A percentile compares a stretch with the other conserved stretches of the same genome.
Conservation (phyloP, 108 stramenopile genomes). For the Fragilaria radians region DNA sequence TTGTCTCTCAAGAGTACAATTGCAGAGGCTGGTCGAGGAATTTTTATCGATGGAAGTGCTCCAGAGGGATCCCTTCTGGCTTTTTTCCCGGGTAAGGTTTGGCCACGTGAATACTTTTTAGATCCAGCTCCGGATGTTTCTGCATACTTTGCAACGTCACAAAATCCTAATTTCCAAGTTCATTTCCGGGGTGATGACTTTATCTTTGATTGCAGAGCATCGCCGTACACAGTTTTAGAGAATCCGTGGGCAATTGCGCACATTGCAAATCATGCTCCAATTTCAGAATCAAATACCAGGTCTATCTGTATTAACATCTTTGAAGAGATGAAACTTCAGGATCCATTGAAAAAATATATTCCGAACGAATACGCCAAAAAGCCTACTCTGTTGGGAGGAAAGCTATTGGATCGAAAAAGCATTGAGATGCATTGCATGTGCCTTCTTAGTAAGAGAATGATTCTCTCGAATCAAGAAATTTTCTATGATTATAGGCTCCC, state of each 20-base stretch:
- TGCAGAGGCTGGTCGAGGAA: conserved; percentile 69
- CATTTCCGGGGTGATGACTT: conserved; percentile 76
- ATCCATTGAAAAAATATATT: conserved; percentile 30
- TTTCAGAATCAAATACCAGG: conserved; percentile 43
- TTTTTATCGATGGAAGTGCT: conserved; percentile 78
- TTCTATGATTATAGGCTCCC: conserved; percentile 77
- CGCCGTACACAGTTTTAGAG: conserved; percentile 65
- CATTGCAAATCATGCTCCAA: conserved; percentile 76
- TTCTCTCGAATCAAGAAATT: conserved; percentile 74
- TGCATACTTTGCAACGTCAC: conserved; percentile 13
- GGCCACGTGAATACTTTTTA: conserved; percentile 66
- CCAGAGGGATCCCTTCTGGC: conserved; percentile 65
- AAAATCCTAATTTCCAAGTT: conserved; percentile 54
- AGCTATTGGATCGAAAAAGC: conserved; percentile 40
- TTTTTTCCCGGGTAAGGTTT: conserved; percentile 75
- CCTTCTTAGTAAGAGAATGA: conserved; percentile 41
- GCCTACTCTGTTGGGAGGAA: conserved; percentile 32
- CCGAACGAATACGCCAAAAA: conserved; percentile 74
- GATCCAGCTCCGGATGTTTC: conserved; percentile 5
- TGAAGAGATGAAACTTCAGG: conserved; percentile 33
- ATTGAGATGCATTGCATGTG: conserved; percentile 76
- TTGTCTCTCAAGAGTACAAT: conserved; percentile 57
- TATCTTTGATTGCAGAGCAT: conserved; percentile 68
- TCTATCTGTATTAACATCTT: conserved; percentile 69
- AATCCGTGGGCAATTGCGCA: conserved; percentile 78